Base-by-base conservation (phyloP, 2,329 filamentous ascomycete genomes). In the Trichoderma koningiopsis region DNA sequence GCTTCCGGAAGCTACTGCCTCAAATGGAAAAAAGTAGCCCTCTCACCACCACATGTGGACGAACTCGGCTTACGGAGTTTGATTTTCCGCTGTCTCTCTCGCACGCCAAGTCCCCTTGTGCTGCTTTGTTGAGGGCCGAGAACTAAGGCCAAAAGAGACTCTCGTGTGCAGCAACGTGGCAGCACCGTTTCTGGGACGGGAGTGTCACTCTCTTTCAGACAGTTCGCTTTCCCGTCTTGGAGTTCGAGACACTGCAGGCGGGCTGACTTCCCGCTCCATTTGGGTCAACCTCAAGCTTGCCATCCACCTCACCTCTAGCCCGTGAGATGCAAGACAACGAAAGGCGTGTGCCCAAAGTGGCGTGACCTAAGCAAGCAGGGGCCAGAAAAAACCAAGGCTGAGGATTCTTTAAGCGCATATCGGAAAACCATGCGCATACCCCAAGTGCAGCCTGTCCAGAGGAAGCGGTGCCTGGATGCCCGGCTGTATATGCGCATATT, bases 291-390 rank as follows among this genome's bases (percentile, higher is more conserved):
- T 22, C 40, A 24, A 22, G 29, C 37, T 40, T 29, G 47, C 29
- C 22, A 49, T 55, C 27, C 43, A 8, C n/a, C 11, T 49, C n/a
- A 16, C 19, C 62, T 55, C 31, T 29, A 43, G 40, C 37, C 16
- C 14, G 16, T 19, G 37, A 40, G 37, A 40, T 40, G 37, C 13
- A 14, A 62, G 58, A 31, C 53, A 61, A 65, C 31, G 55, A 64
- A 56, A 29, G 49, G 37, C 57, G 73, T 70, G 43, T 60, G 56
- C 47, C 43, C 24, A 35, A 24, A 52, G 68, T 69, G 68, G 68
- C 68, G 68, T 60, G 68, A 63, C 68, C 40, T 43, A 43, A 43
- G 40, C 40, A 43, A 19, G 40, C 16, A 19, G 19, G 40, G 40
- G 19, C 40, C 16, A n/a, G 40, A 43, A 19, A 19, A n/a, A n/a